These are phyloP conservation scores for Aspergillus uvarum DNA, from an alignment of 2,329 filamentous ascomycete genomes.

Conservation along the genomic window DNA sequence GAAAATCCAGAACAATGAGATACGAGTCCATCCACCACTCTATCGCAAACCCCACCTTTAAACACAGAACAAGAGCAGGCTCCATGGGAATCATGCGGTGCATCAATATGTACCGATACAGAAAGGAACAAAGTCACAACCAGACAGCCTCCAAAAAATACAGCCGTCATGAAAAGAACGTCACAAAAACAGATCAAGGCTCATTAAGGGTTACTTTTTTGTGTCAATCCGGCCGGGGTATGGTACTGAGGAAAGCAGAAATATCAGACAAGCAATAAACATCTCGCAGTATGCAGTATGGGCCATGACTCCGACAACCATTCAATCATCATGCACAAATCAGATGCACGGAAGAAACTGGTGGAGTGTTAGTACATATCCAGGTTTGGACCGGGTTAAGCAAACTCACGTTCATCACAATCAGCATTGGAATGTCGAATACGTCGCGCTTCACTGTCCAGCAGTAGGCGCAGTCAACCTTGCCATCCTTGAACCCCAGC, in stretches of 20 bases:
- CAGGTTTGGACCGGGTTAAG: background rate
- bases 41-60: background rate
- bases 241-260: constrained; percentile 4
- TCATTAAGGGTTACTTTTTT: background rate
- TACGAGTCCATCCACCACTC: background rate
- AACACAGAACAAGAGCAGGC: background rate
- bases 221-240: constrained; percentile 10
- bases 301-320: constrained; percentile 5
- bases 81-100: background rate
- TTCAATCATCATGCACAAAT: constrained; percentile 19
- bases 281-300: background rate
- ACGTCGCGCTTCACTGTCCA: constrained; percentile 97
- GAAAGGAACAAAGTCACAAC: background rate
- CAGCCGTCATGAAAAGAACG: background rate
- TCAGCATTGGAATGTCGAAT: constrained; percentile 98
- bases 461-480: constrained; percentile 92
- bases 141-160: background rate
- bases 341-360: constrained; percentile 50
- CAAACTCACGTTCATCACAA: constrained; percentile 92
- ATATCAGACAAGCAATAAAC: constrained; percentile 8
- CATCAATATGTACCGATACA: background rate
- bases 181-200: constrained; percentile 4
- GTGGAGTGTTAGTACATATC: constrained; percentile 1
- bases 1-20: background rate
- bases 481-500: constrained; percentile 77